Evolutionary conservation across 2,329 filamentous ascomycete species (phyloP), one percentile per base, ranked within the genome.

Genomic region (Xylariomycetidae sp.): DNA sequence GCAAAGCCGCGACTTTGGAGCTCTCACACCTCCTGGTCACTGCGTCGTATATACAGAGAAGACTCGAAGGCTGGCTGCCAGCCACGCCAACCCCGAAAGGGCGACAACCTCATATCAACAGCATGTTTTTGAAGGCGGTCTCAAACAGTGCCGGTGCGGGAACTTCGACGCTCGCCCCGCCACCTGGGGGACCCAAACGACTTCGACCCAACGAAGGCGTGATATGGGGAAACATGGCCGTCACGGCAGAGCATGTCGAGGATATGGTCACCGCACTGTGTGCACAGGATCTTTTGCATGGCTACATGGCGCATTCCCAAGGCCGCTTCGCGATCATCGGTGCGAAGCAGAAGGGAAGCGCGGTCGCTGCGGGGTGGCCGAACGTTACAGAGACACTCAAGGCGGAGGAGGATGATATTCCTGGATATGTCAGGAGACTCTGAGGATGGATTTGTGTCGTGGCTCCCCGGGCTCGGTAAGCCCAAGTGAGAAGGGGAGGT

Each of bases 321-420:
- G 73, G 74, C 26, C 79, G 84, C 30, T 88, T 95, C 51, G 88
- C 87, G 10, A 85, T 95, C 26, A 77, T 83, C 32, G 88, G 89
- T 3, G 79, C 84, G 16, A 82, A 80, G 65, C 71, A 72, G 39
- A 74, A 72, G 43, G 74, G 73, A 4, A 72, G 76, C 16, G 72
- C 81, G 0, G 59, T 85, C 14, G 67, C 67, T 20, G 82, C 82
- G 1, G 85, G 85, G 0, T 95, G 90, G 65, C 88, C 89, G 1
- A 66, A 64, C 26, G 76, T 85, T 1, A 87, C 81, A 71, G 68
- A 77, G 36, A 80, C 82, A 0, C 72, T 93, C 12, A 68, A 65
- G 28, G 68, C 73, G 20, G 74, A 74, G 43, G 69, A 68, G 10
- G 69, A 73, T 27, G 73, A 79, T 13, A 41, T 53, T n/a, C 49